A percentile compares a stretch with the other conserved stretches of the same genome.
These are phyloP conservation scores for Pueraria montana DNA, from an alignment of 306 rosid genomes.

Conservation along the genomic window DNA sequence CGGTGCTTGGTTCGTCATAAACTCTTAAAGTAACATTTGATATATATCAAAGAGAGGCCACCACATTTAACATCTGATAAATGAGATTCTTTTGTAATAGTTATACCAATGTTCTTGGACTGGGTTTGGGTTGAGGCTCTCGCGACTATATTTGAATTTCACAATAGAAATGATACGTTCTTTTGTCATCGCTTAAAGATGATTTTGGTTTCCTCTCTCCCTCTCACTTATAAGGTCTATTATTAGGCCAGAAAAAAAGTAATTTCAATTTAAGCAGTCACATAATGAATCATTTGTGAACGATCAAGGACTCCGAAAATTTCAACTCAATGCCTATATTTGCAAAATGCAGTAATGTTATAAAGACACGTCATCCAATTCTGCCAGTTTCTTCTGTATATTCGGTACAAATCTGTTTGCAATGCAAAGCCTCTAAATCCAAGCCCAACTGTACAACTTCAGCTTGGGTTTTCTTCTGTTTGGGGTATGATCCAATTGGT, in stretches of 20 bases:
- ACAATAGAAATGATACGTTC: not conserved
- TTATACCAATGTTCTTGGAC: not conserved
- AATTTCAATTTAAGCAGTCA: not conserved
- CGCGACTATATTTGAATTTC: not conserved
- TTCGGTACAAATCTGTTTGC: no score
- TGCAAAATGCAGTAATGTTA: not conserved
- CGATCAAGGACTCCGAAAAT: not conserved
- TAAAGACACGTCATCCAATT: not conserved
- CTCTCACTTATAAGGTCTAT: not conserved
- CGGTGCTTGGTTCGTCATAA: not conserved
- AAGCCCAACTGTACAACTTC: no score
- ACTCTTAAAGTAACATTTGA: no score
- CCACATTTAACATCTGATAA: not conserved
- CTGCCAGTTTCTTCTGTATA: no score
- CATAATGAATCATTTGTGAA: not conserved
- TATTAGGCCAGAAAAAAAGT: not conserved
- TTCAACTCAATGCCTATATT: not conserved
- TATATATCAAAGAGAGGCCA: not conserved
- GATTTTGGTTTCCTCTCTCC: not conserved
- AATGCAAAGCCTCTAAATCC: no score
- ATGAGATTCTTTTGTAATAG: not conserved
- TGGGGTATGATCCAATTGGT: no score
- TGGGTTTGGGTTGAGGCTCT: not conserved
- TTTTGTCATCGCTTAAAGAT: not conserved
- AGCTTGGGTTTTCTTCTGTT: no score